Conservation (phyloP, 495 filamentous ascomycete genomes). For the Penicillium paxilli region DNA sequence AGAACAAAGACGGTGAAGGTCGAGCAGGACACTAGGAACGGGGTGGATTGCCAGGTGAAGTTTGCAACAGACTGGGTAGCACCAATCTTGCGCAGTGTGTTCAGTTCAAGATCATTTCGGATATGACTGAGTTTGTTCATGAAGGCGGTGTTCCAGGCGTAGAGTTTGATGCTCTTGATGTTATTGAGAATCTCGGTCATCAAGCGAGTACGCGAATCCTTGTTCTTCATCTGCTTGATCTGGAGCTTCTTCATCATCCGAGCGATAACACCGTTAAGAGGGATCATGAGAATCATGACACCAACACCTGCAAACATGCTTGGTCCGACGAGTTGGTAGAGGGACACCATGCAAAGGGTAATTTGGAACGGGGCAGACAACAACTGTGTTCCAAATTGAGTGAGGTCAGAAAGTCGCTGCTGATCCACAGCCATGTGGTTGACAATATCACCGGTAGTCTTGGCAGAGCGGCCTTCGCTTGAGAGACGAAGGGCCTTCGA, state of each 20-base stretch:
- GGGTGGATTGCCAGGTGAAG: constrained; percentile 99
- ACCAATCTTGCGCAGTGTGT: constrained; percentile 94
- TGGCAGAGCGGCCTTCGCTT: constrained; percentile 86
- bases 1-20: constrained; percentile 95
- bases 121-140: constrained; percentile 96
- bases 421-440: constrained; percentile 99
- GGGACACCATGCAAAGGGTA: constrained; percentile 85
- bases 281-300: constrained; percentile 97
- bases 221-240: constrained; percentile 98
- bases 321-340: constrained; percentile 89
- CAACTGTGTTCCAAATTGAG: constrained; percentile 90
- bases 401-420: constrained; percentile 90
- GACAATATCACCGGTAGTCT: constrained; percentile 97
- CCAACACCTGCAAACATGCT: constrained; percentile 97
- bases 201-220: constrained; percentile 87
- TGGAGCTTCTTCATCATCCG: constrained; percentile 91
- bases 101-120: constrained; percentile 90
- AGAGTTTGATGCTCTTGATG: constrained; percentile 99
- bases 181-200: constrained; percentile 99
- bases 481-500: constrained; percentile 85
- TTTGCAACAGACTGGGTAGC: constrained; percentile 91
- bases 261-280: constrained; percentile 91
- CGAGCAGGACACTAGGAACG: constrained; percentile 95
- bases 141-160: constrained; percentile 95
- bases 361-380: constrained; percentile 99